Evolutionary conservation across 352 stramenopile species (phyloP).

Genomic region (Phytophthora palmivora): DNA sequence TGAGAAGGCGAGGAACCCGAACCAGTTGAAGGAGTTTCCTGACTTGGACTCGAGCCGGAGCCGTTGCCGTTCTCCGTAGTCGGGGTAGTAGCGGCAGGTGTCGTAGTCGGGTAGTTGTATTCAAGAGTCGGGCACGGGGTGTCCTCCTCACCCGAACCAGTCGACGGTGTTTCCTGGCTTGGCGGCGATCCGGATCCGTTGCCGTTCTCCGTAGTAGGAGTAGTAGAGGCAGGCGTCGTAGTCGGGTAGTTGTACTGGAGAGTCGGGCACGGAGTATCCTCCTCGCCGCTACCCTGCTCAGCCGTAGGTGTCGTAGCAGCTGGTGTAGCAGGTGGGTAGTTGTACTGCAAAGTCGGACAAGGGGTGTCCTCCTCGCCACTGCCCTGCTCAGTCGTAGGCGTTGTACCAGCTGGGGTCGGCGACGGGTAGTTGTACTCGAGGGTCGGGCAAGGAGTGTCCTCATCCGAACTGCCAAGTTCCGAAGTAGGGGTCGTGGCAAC

Average conservation of each 20-base stretch:
- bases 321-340: slow-evolving; percentile 3
- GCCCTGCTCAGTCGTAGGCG: neutral
- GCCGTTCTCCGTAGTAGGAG: too few relatives aligned
- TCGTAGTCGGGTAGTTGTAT: neutral
- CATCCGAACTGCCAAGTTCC: neutral
- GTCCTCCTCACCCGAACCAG: neutral
- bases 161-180: neutral
- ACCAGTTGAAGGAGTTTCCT: neutral
- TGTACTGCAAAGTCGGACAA: neutral
- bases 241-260: neutral
- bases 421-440: neutral
- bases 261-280: too few relatives aligned
- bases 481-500: neutral
- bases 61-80: slow-evolving; percentile 1
- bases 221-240: too few relatives aligned
- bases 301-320: neutral
- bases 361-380: too few relatives aligned
- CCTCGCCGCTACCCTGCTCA: neutral
- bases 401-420: slow-evolving; percentile 7
- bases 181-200: neutral
- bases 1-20: slow-evolving; percentile 8
- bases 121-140: neutral
- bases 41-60: neutral
- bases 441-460: neutral
- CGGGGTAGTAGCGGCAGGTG: neutral